These are phyloP conservation scores for Breviolum minutum DNA, from an alignment of 73 alveolate genomes.

Conservation along the genomic window DNA sequence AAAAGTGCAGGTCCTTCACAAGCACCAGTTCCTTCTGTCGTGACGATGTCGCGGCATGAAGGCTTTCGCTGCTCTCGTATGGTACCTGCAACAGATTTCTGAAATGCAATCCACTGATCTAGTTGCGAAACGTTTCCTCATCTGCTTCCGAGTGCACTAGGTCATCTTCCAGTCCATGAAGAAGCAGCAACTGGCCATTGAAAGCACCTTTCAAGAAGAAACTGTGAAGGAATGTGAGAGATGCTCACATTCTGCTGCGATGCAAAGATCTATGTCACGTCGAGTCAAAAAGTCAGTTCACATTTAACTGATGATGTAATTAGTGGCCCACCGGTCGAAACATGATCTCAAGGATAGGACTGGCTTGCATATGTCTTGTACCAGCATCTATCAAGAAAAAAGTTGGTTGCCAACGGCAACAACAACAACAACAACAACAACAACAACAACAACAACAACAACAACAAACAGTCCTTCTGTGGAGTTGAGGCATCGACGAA, in stretches of 20 bases:
- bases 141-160: not conserved
- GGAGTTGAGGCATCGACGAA: constrained; percentile 15
- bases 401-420: too few relatives aligned
- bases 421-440: too few relatives aligned
- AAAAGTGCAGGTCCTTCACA: constrained; percentile 21
- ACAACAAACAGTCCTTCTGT: too few relatives aligned
- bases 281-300: too few relatives aligned
- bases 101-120: not conserved
- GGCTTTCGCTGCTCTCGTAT: constrained; percentile 89
- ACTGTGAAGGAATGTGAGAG: not conserved
- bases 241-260: too few relatives aligned
- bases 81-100: constrained; percentile 45
- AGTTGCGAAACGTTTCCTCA: not conserved
- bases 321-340: too few relatives aligned
- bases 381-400: too few relatives aligned
- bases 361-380: too few relatives aligned
- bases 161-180: constrained; percentile 66
- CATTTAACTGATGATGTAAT: too few relatives aligned
- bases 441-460: too few relatives aligned
- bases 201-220: constrained; percentile 21
- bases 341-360: too few relatives aligned
- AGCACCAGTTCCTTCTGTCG: constrained; percentile 80
- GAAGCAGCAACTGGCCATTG: constrained; percentile 82
- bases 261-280: too few relatives aligned
- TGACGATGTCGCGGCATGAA: constrained; percentile 77